Base-by-base conservation (phyloP, 495 filamentous ascomycete species). In the Talaromyces nanjingensis region DNA sequence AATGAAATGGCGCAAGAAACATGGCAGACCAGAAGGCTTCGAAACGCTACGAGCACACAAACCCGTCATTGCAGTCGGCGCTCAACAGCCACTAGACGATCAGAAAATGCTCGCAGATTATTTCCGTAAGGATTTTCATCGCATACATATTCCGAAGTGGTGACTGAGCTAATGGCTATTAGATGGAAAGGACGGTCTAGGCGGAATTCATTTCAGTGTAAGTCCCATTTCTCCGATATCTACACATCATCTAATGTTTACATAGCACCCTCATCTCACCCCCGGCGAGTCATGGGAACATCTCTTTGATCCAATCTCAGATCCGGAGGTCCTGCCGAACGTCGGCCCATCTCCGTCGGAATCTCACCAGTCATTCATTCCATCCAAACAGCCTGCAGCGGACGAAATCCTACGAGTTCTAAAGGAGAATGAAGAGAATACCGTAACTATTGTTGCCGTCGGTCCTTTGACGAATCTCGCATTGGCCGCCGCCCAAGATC, bases 391-490 rank as follows among this genome's bases (percentile, higher is more conserved):
- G 0, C 84, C 85, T 18, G 86, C 92, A 1, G 87, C 96, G 71
- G 81, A 87, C 67, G 91, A 96, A 73, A 98, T 99, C 52, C 87
- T 99, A 11, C 84, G 86, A 20, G 77, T 92, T 62, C 81, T 99
- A 24, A 82, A 83, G 39, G 86, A 90, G 63, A 89, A 93, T 70
- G 89, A 91, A 3, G 81, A 83, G 0, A 86, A 92, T 72, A 93
- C 90, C 3, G 87, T 99, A 68, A 94, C 89, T 20, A 87, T 99
- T 64, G 86, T 97, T 34, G 92, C 89, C 47, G 81, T 98, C 55
- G 94, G 96, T 0, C 94, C 94, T 0, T 77, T 98, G 39, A 97
- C 93, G 5, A 99, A 96, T 73, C 78, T 97, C 20, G 93, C 96
- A 11, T 73, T 93, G 47, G 94, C 94, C 12, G 92, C 94, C 31